phyloP scores from a whole-genome alignment of 495 filamentous ascomycete genomes.

The Lepraria neglecta region DNA sequence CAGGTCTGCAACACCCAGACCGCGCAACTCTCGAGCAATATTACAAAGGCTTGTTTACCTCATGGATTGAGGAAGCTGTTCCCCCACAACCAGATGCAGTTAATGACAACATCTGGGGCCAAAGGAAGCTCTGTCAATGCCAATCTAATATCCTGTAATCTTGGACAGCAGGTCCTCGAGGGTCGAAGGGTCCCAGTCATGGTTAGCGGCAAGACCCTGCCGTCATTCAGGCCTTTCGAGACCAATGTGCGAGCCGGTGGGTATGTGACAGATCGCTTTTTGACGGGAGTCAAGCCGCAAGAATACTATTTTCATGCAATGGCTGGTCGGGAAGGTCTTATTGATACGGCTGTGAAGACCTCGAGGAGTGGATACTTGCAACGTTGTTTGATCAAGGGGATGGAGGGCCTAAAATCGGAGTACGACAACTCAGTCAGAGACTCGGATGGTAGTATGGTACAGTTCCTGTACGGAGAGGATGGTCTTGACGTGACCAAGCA shows the following conservation, averaged over 20 bases:
- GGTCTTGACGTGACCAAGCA: conserved; percentile 91
- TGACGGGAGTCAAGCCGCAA: conserved; percentile 94
- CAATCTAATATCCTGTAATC: conserved; percentile 93
- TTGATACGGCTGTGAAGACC: conserved; percentile 99
- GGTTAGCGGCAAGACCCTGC: conserved; percentile 95
- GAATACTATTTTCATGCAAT: conserved; percentile 99
- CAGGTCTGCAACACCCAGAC: conserved; percentile 71
- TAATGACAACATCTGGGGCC: conserved; percentile 94
- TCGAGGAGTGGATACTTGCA: conserved; percentile 94
- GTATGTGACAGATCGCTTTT: conserved; percentile 91
- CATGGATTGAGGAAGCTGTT: conserved; percentile 80
- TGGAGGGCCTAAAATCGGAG: conserved; percentile 88
- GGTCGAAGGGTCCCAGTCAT: conserved; percentile 92
- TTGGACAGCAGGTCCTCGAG: conserved; percentile 95
- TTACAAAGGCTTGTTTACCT: conserved; percentile 75
- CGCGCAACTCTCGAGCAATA: conserved; percentile 63
- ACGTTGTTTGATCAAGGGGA: conserved; percentile 96
- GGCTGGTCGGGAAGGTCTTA: conserved; percentile 96
- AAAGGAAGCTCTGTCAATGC: conserved; percentile 93
- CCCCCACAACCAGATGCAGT: conserved; percentile 97
- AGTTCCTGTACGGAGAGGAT: conserved; percentile 97
- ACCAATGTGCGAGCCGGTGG: conserved; percentile 85
- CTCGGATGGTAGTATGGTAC: conserved; percentile 83
- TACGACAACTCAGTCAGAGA: conserved; percentile 94
- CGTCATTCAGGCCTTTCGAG: conserved; percentile 89